phyloP scores from a whole-genome alignment of 345 rosid genomes.

The Schrenkiella parvula region DNA sequence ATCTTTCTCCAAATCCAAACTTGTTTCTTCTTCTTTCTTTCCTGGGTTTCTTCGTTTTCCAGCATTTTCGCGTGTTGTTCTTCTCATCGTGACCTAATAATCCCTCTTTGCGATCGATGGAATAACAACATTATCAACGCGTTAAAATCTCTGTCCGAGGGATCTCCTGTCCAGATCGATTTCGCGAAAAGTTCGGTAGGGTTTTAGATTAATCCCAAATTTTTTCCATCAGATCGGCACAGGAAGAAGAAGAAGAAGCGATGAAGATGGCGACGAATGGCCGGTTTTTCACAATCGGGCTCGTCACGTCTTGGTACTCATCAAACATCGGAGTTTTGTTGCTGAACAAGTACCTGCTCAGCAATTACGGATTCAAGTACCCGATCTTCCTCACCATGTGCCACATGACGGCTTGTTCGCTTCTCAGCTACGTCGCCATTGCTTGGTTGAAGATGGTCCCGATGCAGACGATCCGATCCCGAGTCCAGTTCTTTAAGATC shows the following conservation, averaged over 20 bases:
- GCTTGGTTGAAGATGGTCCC: constrained; percentile 99
- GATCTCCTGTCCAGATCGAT: constrained; percentile 15
- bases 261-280: constrained; percentile 50
- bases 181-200: not conserved
- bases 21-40: not conserved
- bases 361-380: constrained; percentile 96
- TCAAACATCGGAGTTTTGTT: constrained; percentile 93
- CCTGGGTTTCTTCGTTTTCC: not conserved
- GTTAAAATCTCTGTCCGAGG: not conserved
- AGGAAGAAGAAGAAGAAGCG: not conserved
- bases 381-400: constrained; percentile 99
- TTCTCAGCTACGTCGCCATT: constrained; percentile 86
- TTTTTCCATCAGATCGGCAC: constrained; percentile 7
- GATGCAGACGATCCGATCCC: constrained; percentile 92
- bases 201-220: not conserved
- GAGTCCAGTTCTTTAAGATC: constrained; percentile 89
- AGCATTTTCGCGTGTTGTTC: constrained; percentile 8
- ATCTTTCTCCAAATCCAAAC: constrained; percentile 3
- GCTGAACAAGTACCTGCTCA: constrained; percentile 85
- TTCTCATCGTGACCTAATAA: constrained; percentile 9
- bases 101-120: not conserved
- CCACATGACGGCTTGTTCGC: constrained; percentile 97
- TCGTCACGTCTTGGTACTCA: constrained; percentile 85
- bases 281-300: constrained; percentile 73
- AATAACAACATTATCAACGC: not conserved